These are phyloP conservation scores for Astrothelium macrocarpum DNA, from an alignment of 495 filamentous ascomycete genomes.

Conservation along the genomic window DNA sequence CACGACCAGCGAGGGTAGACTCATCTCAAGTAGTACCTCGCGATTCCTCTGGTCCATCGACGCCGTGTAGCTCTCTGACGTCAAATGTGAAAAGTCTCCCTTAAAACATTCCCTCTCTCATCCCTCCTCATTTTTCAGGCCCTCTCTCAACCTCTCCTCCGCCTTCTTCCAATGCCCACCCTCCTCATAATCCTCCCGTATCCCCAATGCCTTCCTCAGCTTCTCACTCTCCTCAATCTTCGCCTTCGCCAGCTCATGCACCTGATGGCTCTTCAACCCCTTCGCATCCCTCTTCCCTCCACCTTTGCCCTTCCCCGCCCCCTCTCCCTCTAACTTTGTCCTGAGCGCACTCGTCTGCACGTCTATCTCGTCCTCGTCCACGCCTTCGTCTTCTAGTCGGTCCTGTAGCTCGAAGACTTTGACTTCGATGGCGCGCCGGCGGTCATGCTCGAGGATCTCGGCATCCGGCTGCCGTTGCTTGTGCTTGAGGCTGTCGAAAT, in stretches of 20 bases:
- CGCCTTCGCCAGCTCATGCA: slow-evolving; percentile 89
- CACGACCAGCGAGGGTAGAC: no score
- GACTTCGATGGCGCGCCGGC: slow-evolving; percentile 78
- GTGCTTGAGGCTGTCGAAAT: slow-evolving; percentile 52
- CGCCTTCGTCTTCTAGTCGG: slow-evolving; percentile 76
- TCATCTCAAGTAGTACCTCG: no score
- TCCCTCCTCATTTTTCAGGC: slow-evolving; percentile 39
- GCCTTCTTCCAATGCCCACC: slow-evolving; percentile 64
- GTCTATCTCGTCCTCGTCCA: slow-evolving; percentile 76
- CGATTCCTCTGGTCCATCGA: neutral
- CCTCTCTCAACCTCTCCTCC: slow-evolving; percentile 58
- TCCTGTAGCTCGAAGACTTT: slow-evolving; percentile 87
- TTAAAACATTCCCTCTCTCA: slow-evolving; percentile 26
- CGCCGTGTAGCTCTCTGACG: neutral
- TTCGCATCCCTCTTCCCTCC: slow-evolving; percentile 31
- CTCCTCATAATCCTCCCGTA: slow-evolving; percentile 80
- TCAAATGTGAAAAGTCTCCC: neutral
- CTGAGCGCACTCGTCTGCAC: slow-evolving; percentile 52
- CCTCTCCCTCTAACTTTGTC: slow-evolving; percentile 43
- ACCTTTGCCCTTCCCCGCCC: slow-evolving; percentile 53
- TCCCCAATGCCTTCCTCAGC: slow-evolving; percentile 78
- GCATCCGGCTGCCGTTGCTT: slow-evolving; percentile 77
- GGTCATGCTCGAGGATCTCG: slow-evolving; percentile 88
- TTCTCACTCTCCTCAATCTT: slow-evolving; percentile 95
- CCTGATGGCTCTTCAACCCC: slow-evolving; percentile 79